These are phyloP conservation scores for Withania somnifera DNA, from an alignment of 305 asterid genomes.

Conservation along the genomic window DNA sequence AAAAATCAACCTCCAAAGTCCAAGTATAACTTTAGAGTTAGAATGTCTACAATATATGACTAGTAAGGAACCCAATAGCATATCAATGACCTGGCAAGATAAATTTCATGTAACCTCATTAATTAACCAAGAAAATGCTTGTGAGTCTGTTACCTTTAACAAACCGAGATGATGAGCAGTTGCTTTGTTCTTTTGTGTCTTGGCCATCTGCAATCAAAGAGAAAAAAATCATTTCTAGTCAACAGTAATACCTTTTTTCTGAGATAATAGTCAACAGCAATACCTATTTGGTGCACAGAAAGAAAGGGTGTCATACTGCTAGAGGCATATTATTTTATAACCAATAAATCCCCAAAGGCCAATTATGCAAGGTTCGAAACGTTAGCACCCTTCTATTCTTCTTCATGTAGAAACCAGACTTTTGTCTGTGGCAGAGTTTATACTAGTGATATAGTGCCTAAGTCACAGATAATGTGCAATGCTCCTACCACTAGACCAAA, in stretches of 20 bases:
- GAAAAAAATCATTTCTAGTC: conserved; percentile 6
- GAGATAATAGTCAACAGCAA: background rate
- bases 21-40: background rate
- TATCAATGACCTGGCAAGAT: background rate
- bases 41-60: background rate
- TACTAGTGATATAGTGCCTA: background rate
- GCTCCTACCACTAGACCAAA: background rate
- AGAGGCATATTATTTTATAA: background rate
- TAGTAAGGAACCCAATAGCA: background rate
- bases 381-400: background rate
- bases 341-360: background rate
- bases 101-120: background rate
- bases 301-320: background rate
- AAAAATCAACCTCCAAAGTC: background rate
- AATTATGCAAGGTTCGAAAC: background rate
- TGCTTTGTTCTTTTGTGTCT: conserved; percentile 93
- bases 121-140: background rate
- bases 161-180: conserved; percentile 95
- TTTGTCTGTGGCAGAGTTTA: background rate
- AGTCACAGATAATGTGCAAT: background rate
- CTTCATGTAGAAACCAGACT: background rate
- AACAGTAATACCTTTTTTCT: background rate
- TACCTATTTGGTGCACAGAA: background rate
- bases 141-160: conserved; percentile 50
- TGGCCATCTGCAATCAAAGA: conserved; percentile 65